Evolutionary conservation across 2,329 filamentous ascomycete species (phyloP), one percentile per base, ranked within the genome.

Genomic region (Alternaria gansuensis): DNA sequence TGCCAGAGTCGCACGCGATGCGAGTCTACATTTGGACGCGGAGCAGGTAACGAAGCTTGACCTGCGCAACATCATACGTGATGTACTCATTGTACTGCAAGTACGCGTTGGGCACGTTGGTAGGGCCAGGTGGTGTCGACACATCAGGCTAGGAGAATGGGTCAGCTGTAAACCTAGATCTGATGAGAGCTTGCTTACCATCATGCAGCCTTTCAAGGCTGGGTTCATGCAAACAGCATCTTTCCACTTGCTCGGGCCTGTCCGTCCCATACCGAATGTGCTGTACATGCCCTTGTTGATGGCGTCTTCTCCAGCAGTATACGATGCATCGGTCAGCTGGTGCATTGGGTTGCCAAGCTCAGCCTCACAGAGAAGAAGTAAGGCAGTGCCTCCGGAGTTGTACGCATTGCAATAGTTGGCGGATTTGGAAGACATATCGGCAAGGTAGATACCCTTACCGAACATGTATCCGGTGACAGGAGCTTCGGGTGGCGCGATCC

Each of bases 401-500:
- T 78, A 74, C 0, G 86, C 74, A 51, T 77, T 84, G 74, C 91
- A 95, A 79, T 96, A 96, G 68, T 87, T 87, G 14, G 91, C 91
- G 2, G 89, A 92, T 78, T 96, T 96, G 73, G 86, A 90, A 3
- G 73, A 76, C 83, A 93, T 93, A 70, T 96, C 92, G 2, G 92
- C 92, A 2, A 96, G 84, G 73, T 96, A 96, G 45, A 96, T 90
- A 43, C 92, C 92, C 77, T 96, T 96, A 57, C 90, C 92, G 66
- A 96, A 96, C 90, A 94, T 94, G 80, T 94, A 93, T 1, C 91
- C 91, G 4, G 83, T 85, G 0, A 88, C 88, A 0, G 92, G 93
- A 0, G 92, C 92, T 75, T 96, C 89, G 0, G 90, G 89, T 0
- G 93, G 93, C 6, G 93, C 93, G 65, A 96, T 96, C n/a, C 92